These are phyloP conservation scores for Phaeosphaeria sp. DNA, from an alignment of 2,329 filamentous ascomycete genomes.

Conservation along the genomic window DNA sequence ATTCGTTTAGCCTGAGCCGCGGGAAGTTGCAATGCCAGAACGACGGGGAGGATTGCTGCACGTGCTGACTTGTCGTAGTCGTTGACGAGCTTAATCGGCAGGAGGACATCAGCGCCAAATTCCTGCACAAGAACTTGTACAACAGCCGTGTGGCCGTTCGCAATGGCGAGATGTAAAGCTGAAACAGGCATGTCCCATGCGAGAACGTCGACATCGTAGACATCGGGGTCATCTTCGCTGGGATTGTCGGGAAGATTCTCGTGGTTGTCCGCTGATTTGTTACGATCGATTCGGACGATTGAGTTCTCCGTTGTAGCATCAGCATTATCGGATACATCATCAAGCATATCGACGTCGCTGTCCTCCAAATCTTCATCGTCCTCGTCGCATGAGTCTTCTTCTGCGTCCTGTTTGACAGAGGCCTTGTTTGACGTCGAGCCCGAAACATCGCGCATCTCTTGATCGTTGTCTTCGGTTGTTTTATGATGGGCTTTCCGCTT, in stretches of 20 bases:
- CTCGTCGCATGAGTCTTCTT: constrained; percentile 47
- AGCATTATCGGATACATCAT: constrained; percentile 49
- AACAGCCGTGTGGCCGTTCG: constrained; percentile 72
- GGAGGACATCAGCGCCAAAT: constrained; percentile 78
- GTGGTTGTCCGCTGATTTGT: constrained; percentile 44
- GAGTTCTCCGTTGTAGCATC: constrained; percentile 74
- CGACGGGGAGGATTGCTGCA: constrained; percentile 71
- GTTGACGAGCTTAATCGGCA: constrained; percentile 72
- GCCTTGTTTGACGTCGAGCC: background rate
- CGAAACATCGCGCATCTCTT: constrained; percentile 8
- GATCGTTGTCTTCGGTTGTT: constrained; percentile 14
- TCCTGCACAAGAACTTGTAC: constrained; percentile 71
- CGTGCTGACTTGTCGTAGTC: constrained; percentile 56
- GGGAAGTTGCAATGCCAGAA: constrained; percentile 71
- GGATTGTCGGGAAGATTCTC: constrained; percentile 60
- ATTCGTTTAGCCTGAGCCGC: constrained; percentile 69
- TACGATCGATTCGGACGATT: constrained; percentile 64
- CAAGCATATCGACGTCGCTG: constrained; percentile 60
- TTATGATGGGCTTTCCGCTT: constrained; percentile 45
- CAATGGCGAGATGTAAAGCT: constrained; percentile 79
- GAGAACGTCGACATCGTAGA: constrained; percentile 79
- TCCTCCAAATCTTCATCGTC: constrained; percentile 54
- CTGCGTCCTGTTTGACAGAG: constrained; percentile 24
- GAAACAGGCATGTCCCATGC: constrained; percentile 80
- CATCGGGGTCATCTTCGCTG: constrained; percentile 72